phyloP scores from a whole-genome alignment of 169 alveolate genomes.

The Cryptosporidium ryanae region DNA sequence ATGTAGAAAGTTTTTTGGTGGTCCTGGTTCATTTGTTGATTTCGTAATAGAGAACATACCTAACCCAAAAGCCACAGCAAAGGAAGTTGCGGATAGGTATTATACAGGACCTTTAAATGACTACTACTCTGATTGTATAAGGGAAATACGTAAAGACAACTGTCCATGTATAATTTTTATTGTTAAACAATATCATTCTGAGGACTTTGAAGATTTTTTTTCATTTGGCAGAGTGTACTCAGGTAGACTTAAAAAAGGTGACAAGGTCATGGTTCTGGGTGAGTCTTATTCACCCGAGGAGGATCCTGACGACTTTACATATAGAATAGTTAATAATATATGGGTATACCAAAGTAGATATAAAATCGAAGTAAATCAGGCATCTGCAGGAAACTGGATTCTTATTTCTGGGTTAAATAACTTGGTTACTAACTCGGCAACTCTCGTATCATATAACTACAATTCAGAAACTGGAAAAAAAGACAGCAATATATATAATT shows the following conservation, averaged over 20 bases:
- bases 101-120: constrained; percentile 80
- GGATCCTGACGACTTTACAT: constrained; percentile 96
- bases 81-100: constrained; percentile 75
- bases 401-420: constrained; percentile 96
- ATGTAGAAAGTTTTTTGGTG: constrained; percentile 78
- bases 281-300: constrained; percentile 89
- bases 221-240: constrained; percentile 96
- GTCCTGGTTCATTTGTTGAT: constrained; percentile 90
- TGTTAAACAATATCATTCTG: constrained; percentile 94
- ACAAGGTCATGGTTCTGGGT: constrained; percentile 94
- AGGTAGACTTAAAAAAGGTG: constrained; percentile 95
- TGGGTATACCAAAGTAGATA: constrained; percentile 94
- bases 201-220: constrained; percentile 91
- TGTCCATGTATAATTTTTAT: constrained; percentile 90
- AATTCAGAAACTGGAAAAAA: background rate
- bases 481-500: constrained; percentile 35
- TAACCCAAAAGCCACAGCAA: constrained; percentile 85
- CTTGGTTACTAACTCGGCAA: constrained; percentile 90
- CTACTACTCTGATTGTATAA: constrained; percentile 19
- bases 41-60: constrained; percentile 85
- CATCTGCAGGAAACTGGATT: constrained; percentile 94
- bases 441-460: constrained; percentile 76
- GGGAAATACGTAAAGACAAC: constrained; percentile 79
- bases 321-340: constrained; percentile 87
- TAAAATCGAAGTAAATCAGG: constrained; percentile 86